These are phyloP conservation scores for Penicillium brasilianum DNA, from an alignment of 2,329 filamentous ascomycete species.

Conservation along the genomic window DNA sequence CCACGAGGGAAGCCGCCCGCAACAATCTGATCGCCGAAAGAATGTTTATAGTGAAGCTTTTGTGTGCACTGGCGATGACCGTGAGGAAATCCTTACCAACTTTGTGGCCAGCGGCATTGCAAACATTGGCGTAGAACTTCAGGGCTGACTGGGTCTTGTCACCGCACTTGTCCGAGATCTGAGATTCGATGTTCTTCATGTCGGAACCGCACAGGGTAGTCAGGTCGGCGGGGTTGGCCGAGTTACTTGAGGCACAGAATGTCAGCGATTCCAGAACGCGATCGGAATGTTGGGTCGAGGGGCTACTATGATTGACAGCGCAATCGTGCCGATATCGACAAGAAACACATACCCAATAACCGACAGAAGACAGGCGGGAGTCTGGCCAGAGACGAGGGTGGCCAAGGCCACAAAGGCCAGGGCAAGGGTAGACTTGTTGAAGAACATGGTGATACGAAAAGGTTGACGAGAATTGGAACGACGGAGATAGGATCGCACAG, in stretches of 20 bases:
- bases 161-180: slow-evolving; percentile 45
- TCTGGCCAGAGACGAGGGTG: slow-evolving; percentile 49
- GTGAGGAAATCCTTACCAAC: slow-evolving; percentile 46
- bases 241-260: slow-evolving; percentile 31
- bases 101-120: slow-evolving; percentile 46
- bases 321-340: background rate
- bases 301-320: background rate
- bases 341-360: slow-evolving; percentile 54
- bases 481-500: slow-evolving; percentile 27
- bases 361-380: slow-evolving; percentile 57
- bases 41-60: too few species aligned
- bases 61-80: too few species aligned
- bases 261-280: slow-evolving; percentile 26
- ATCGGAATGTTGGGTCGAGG: slow-evolving; percentile 9
- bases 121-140: slow-evolving; percentile 46
- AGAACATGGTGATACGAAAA: slow-evolving; percentile 46
- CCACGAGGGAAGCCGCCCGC: background rate
- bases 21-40: background rate
- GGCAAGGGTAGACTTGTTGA: slow-evolving; percentile 49
- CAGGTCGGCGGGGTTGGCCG: slow-evolving; percentile 46
- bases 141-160: slow-evolving; percentile 41
- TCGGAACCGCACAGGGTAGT: slow-evolving; percentile 46
- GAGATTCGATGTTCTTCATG: slow-evolving; percentile 41
- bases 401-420: slow-evolving; percentile 53
- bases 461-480: slow-evolving; percentile 6